Base-by-base conservation (phyloP, 176 grass and related monocot genomes). In the Carex myosuroides region DNA sequence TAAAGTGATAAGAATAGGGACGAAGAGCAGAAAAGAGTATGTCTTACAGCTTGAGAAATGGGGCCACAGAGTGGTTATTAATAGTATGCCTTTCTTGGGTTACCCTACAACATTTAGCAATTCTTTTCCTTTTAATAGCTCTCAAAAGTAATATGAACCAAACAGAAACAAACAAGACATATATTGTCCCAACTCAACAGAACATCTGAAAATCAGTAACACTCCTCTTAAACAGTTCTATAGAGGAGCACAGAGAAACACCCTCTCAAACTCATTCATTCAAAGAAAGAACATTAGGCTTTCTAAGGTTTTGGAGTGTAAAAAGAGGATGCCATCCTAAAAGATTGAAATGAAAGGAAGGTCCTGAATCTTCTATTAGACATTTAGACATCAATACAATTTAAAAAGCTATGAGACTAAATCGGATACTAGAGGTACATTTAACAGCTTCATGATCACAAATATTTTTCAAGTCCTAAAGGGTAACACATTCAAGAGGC, bases 51-150 rank as follows among this genome's bases (percentile, higher is more conserved):
- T 78, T 78, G 22, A 56, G 2, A 56, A 24, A 30, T 33, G 6
- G 18, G 3, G 9, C 21, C 52, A 30, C 13, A 57, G 14, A 81
- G 16, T 21, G 54, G 32, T 52, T 58, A 70, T 93, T 82, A 97
- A 77, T 97, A 97, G 73, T 97, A 97, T 37, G 82, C 37, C 84
- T 97, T 97, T 85, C 92, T 90, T 52, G 92, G 95, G 83, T 97
- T 97, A 73, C 91, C 91, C 95, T 97, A 86, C 81, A 88, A 60
- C 83, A 79, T 62, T 16, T 66, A 46, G 46, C 2, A 81, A 70
- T 24, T 22, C 18, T 62, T 83, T 58, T 24, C 8, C 42, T 14
- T 21, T 29, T 54, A 32, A 39, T 12, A 61, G 53, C 13, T 48
- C 30, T 30, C 52, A 32, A 64, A 61, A 64, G 39, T n/a, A 70